Evolutionary conservation across 192 early-diverging fungal genomes (phyloP).

Genomic region (Cetraspora pellucida): DNA sequence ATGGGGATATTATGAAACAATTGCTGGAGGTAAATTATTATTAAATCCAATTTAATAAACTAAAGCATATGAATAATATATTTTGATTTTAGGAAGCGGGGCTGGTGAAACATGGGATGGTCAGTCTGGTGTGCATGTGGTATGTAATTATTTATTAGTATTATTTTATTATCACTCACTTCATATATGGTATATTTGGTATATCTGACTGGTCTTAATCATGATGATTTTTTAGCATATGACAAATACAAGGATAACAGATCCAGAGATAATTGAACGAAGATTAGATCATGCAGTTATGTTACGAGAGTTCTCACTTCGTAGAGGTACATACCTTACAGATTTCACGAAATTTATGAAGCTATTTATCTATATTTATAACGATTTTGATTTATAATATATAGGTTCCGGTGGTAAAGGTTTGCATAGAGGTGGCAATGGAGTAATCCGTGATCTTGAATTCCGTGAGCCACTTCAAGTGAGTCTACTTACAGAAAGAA

Average conservation of each 20-base stretch:
- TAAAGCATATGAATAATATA: background rate
- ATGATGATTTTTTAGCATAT: constrained; percentile 63
- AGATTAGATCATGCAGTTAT: constrained; percentile 81
- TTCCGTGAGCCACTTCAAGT: constrained; percentile 86
- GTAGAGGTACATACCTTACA: constrained; percentile 40
- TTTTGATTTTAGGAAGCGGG: constrained; percentile 59
- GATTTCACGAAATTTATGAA: background rate
- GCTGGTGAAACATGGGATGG: constrained; percentile 92
- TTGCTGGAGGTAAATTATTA: constrained; percentile 61
- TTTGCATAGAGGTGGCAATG: constrained; percentile 78
- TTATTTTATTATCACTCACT: background rate
- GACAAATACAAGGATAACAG: constrained; percentile 98
- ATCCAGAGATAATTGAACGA: constrained; percentile 93
- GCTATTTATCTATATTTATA: background rate
- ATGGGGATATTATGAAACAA: constrained; percentile 98
- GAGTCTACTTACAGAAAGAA: constrained; percentile 88
- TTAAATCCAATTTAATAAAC: background rate
- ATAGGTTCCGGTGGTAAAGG: constrained; percentile 79
- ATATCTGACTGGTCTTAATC: background rate
- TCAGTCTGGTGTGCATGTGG: constrained; percentile 71
- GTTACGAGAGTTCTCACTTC: constrained; percentile 80
- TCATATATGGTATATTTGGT: background rate
- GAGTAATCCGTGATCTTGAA: constrained; percentile 92
- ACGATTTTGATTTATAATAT: background rate
- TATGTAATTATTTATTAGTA: constrained; percentile 37